These are phyloP conservation scores for Sporobolus alterniflorus DNA, from an alignment of 202 grass and related monocot genomes.

Conservation along the genomic window DNA sequence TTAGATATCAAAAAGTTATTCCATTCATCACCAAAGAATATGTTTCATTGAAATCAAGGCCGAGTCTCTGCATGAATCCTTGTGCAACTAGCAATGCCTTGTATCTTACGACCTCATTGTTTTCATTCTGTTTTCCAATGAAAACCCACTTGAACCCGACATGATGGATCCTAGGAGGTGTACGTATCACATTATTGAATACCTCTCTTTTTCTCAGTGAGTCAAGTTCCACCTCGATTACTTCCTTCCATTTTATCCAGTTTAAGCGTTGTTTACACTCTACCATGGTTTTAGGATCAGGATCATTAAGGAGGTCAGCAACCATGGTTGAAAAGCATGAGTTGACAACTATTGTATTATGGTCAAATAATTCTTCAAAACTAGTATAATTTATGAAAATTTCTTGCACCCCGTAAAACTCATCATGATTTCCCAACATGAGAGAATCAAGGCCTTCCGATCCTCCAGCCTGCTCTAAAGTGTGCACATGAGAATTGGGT, in stretches of 20 bases:
- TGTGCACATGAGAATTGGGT: no score
- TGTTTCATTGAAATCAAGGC: not conserved
- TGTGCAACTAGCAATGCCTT: not conserved
- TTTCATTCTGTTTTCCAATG: not conserved
- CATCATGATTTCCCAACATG: no score
- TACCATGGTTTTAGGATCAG: not conserved
- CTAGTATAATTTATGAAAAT: no score
- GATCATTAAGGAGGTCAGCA: not conserved
- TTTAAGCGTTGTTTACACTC: not conserved
- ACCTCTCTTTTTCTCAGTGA: not conserved
- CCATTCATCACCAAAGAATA: not conserved
- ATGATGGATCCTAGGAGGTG: not conserved
- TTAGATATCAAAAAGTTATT: not conserved
- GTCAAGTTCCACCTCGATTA: not conserved
- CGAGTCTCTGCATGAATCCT: not conserved
- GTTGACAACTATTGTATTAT: no score
- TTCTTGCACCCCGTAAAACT: no score
- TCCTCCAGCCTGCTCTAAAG: no score
- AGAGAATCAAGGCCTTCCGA: no score
- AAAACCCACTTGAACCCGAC: not conserved
- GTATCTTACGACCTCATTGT: not conserved
- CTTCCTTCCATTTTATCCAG: not conserved
- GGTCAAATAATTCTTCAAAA: no score
- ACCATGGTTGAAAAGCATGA: no score
- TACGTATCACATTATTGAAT: not conserved